A percentile compares a stretch with the other conserved stretches of the same genome.
Conservation (phyloP, 163 green algal genomes). For the Volvox carteri region DNA sequence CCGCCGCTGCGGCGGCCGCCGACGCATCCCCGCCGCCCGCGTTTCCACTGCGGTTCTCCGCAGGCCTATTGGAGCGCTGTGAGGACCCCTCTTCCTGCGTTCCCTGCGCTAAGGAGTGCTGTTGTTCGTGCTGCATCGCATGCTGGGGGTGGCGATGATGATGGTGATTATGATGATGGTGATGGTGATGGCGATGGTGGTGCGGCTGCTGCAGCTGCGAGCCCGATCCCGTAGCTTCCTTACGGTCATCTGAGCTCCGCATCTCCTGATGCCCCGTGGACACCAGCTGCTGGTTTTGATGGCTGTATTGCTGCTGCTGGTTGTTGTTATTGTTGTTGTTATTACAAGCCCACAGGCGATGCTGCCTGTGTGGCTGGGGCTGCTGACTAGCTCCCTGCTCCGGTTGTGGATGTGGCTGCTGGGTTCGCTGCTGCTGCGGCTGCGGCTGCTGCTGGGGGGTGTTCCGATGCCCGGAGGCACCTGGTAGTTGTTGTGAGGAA, state of each 20-base stretch:
- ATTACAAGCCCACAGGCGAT: not conserved
- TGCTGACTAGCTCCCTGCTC: not conserved
- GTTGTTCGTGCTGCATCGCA: not conserved
- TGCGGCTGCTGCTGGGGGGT: not conserved
- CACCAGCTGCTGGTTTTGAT: not conserved
- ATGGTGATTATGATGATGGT: not conserved
- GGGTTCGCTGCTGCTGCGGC: no score
- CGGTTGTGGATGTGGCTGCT: not conserved
- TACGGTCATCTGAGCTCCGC: not conserved
- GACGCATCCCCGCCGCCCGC: not conserved
- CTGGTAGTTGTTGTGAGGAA: not conserved
- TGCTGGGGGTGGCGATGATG: not conserved
- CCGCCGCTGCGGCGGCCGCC: not conserved
- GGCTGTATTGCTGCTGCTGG: conserved; percentile 2
- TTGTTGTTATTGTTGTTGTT: no score
- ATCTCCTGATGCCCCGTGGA: not conserved
- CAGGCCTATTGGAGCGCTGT: not conserved
- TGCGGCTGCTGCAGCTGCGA: conserved; percentile 8
- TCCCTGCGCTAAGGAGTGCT: not conserved
- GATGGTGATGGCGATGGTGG: not conserved
- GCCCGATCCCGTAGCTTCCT: not conserved
- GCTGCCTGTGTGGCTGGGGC: not conserved
- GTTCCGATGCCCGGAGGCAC: not conserved
- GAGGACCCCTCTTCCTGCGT: conserved; percentile 7
- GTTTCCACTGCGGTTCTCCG: not conserved